Percentiles rank a stretch among this genome's conserved stretches.
phyloP scores from a whole-genome alignment of 1,284 basidiomycete genomes.

The Gomphus sp. region DNA sequence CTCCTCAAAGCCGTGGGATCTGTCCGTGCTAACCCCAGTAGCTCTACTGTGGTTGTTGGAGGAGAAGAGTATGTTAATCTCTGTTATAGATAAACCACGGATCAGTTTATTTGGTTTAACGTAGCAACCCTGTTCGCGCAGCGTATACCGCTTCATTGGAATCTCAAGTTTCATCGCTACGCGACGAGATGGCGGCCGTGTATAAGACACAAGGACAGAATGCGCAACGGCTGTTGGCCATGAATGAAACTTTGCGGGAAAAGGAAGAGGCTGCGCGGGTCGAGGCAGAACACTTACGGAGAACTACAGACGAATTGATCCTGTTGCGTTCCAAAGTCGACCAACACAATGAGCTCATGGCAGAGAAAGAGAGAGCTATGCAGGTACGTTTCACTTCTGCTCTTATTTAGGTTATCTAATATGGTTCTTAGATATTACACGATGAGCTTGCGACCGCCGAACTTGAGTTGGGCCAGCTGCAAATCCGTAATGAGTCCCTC shows the following conservation, averaged over 20 bases:
- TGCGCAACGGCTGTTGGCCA: conserved; percentile 81
- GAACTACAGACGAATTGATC: conserved; percentile 62
- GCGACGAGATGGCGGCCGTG: conserved; percentile 84
- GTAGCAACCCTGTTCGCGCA: conserved; percentile 71
- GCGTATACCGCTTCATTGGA: conserved; percentile 90
- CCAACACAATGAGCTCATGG: conserved; percentile 77
- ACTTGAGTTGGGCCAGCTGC: conserved; percentile 84
- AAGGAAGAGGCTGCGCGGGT: conserved; percentile 76
- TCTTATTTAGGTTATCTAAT: background rate
- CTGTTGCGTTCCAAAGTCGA: conserved; percentile 69
- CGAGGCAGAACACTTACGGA: conserved; percentile 69
- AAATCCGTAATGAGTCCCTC: conserved; percentile 77
- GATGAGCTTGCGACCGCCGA: conserved; percentile 90
- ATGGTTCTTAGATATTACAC: conserved; percentile 63
- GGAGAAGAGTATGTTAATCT: conserved; percentile 58
- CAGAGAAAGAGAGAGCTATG: conserved; percentile 82
- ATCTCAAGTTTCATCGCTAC: conserved; percentile 82
- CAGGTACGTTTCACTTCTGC: conserved; percentile 45
- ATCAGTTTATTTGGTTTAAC: conserved; percentile 12
- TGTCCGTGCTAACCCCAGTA: conserved; percentile 55
- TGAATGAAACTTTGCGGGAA: conserved; percentile 91
- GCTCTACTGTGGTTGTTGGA: conserved; percentile 52
- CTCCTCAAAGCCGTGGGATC: conserved; percentile 71
- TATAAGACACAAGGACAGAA: conserved; percentile 97
- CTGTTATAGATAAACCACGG: conserved; percentile 15